These are phyloP conservation scores for Fusarium piperis DNA, from an alignment of 2,329 filamentous ascomycete species.

Conservation along the genomic window DNA sequence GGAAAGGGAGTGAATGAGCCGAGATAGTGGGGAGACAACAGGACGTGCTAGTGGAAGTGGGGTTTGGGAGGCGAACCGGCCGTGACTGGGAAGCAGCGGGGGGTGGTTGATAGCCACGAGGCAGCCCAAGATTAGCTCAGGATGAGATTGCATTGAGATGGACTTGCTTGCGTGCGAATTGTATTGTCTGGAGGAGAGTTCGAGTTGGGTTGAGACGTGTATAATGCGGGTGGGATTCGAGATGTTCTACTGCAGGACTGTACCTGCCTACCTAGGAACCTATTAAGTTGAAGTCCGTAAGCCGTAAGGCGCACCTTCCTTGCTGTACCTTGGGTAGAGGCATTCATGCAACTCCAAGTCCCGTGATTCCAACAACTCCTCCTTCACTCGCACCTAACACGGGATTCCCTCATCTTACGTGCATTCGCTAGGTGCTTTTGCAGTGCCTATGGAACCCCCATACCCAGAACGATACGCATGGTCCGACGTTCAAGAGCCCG, in stretches of 20 bases:
- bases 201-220: not conserved
- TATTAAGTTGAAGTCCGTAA: not conserved
- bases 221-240: not conserved
- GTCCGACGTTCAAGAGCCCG: slow-evolving; percentile 3
- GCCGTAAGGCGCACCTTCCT: not conserved
- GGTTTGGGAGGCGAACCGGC: slow-evolving; percentile 6
- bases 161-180: slow-evolving; percentile 24
- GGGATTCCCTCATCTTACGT: slow-evolving; percentile 21
- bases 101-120: slow-evolving; percentile 17
- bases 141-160: slow-evolving; percentile 1
- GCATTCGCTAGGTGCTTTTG: slow-evolving; percentile 15
- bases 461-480: not conserved
- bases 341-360: slow-evolving; percentile 16
- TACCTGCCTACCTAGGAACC: not conserved
- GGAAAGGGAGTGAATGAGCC: slow-evolving; percentile 13
- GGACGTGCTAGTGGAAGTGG: slow-evolving; percentile 26
- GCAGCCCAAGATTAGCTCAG: slow-evolving; percentile 4
- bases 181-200: not conserved
- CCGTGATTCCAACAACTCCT: not conserved
- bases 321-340: not conserved
- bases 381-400: not conserved
- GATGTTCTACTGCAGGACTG: not conserved
- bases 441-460: not conserved
- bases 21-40: slow-evolving; percentile 18
- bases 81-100: slow-evolving; percentile 3